Base-by-base conservation (phyloP, 495 filamentous ascomycete species). In the Podospora didyma region DNA sequence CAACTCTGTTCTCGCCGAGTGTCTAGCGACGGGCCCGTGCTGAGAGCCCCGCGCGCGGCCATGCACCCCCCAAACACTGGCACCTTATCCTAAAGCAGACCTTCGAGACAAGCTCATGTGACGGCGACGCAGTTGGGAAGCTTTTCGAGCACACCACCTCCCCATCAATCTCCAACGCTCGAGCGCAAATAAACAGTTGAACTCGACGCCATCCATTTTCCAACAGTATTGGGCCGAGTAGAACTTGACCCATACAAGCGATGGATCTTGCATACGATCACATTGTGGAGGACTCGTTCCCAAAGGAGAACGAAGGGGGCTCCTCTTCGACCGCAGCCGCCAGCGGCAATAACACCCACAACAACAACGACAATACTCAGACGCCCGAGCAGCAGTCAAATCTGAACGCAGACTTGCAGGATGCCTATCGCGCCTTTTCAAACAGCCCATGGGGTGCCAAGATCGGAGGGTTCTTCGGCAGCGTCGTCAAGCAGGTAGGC, bases 211-310 rank as follows among this genome's bases (percentile, higher is more conserved):
- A 17, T 14, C 14, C 39, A 7, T 14, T 0, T 14, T 42, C n/a
- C n/a, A 4, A 5, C n/a, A 14, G 4, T 42, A 7, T 42, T 14
- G 39, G 39, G 12, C 39, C 12, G 7, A 17, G 5, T 1, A 42
- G n/a, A 42, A 42, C 9, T 16, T 37, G 5, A 54, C 19, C 21
- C 26, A 26, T 17, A 11, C n/a, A n/a, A 31, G 62, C 53, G 63
- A 98, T 98, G 94, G 94, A 98, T 81, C 73, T 96, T 63, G 92
- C 94, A 39, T 98, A 97, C 80, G 94, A 98, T 67, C 92, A 96
- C 70, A 95, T 98, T 63, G 87, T 90, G 66, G 91, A 96, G 75
- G 87, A 92, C 68, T 79, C 82, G 52, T 76, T 90, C 59, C 77
- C 81, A 21, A 83, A 89, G 42, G 80, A 87, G 46, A 70, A 77